Evolutionary conservation across 2,329 filamentous ascomycete species (phyloP).

Genomic region (Penicillium sp.): DNA sequence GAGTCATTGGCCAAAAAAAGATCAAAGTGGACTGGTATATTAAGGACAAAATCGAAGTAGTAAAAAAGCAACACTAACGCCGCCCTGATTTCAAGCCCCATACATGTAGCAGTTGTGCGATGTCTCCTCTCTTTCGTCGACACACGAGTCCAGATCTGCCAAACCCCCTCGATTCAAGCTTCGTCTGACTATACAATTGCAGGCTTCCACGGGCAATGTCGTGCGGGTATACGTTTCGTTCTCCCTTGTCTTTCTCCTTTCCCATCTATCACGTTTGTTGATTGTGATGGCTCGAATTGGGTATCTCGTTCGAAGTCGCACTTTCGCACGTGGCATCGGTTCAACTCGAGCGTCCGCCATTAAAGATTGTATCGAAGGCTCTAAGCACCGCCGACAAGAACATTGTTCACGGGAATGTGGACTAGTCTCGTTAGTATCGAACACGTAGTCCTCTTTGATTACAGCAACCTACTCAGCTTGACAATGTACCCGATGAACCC

Average conservation of each 20-base stretch:
- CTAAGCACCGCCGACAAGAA: constrained; percentile 54
- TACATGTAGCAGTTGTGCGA: constrained; percentile 7
- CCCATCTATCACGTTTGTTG: neutral
- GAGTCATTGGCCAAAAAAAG: neutral
- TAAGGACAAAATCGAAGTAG: constrained; percentile 10
- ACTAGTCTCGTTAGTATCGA: constrained; percentile 39
- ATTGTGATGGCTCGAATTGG: neutral
- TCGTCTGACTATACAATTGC: neutral
- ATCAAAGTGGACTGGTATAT: neutral
- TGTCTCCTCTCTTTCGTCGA: neutral
- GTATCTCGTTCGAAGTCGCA: neutral
- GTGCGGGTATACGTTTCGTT: constrained; percentile 12
- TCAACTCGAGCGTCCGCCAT: neutral
- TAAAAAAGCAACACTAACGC: constrained; percentile 14
- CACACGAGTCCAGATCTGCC: neutral
- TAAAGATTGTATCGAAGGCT: neutral
- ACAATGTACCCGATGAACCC: constrained; percentile 62
- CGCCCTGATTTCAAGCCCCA: constrained; percentile 10
- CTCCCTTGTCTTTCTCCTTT: neutral
- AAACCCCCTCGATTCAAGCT: neutral
- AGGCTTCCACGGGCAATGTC: constrained; percentile 2
- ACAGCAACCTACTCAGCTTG: constrained; percentile 58
- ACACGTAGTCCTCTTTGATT: neutral
- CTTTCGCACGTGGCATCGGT: neutral
- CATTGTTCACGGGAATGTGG: constrained; percentile 57